A percentile compares a stretch with the other conserved stretches of the same genome.
Evolutionary conservation across 805 yeast species (phyloP).

Genomic region (Trichomonascus vanleenenianus): DNA sequence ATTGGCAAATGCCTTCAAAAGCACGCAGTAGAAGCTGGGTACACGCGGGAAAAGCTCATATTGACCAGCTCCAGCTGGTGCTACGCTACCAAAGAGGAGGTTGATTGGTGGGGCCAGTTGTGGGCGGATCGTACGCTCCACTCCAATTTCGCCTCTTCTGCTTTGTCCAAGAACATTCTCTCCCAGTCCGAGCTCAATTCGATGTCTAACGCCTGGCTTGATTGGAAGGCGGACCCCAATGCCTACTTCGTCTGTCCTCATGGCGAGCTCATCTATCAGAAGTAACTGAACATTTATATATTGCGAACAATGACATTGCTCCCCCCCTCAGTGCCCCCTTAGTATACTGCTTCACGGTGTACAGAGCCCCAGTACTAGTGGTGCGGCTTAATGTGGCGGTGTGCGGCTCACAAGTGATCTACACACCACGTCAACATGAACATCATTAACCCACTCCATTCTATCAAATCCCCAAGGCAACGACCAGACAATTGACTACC

Average conservation of each 20-base stretch:
- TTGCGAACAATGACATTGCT: no score
- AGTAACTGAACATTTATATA: no score
- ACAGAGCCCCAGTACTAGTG: no score
- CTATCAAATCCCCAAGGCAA: no score
- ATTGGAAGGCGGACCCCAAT: conserved; percentile 14
- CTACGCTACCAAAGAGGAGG: conserved; percentile 12
- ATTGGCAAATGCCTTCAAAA: conserved; percentile 14
- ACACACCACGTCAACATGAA: no score
- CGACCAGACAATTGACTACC: no score
- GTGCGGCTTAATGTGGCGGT: no score
- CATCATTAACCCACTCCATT: no score
- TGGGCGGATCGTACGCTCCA: conserved; percentile 20
- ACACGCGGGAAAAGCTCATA: conserved; percentile 4
- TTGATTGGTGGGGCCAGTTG: conserved; percentile 18
- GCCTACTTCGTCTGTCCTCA: conserved; percentile 13
- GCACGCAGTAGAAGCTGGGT: conserved; percentile 18
- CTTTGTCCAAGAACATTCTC: conserved; percentile 5
- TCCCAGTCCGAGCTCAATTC: conserved; percentile 13
- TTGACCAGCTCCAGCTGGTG: conserved; percentile 16
- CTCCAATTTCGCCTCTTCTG: conserved; percentile 14
- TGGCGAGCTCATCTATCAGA: conserved; percentile 18
- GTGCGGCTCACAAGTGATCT: no score
- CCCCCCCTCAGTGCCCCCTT: no score
- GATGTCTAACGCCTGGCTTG: conserved; percentile 14
- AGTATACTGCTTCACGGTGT: no score